Base-by-base conservation (phyloP, 306 rosid species). In the Biancaea sappan region DNA sequence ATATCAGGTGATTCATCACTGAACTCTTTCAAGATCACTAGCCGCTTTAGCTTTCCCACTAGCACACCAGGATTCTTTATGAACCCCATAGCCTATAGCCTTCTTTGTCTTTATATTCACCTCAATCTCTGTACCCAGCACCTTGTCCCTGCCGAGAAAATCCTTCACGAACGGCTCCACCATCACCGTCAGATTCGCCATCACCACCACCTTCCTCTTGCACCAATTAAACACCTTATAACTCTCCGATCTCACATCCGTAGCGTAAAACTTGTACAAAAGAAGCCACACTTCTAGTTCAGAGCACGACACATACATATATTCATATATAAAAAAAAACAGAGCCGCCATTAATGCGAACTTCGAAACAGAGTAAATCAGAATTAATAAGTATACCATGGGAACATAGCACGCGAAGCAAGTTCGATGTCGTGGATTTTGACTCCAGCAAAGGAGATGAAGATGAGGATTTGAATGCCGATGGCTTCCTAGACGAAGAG, bases 381-480 rank as follows among this genome's bases (percentile, higher is more conserved):
- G 46, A 35, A 19, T 61, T 9, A 34, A 61, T 12, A 9, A 8
- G 13, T 9, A 12, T 79, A 90, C 98, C 97, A 77, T 4, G 98
- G 98, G 28, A 91, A 89, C 0, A 91, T 95, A 41, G 97, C 96
- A 53, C 96, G 96, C 19, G 97, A 91, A 47, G 81, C 97, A 72
- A 94, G 96, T 72, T 94, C 97, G 75, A 94, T 94, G 72, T 91
- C 97, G 0, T 95, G 93, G 84, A 94, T 78, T 72, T 94, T 94
- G 80, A 91, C 87, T 14, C 97, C 98, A 22, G 97, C 61, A 83
- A 86, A 94, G 76, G 97, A 89, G 83, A 94, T 87, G 86, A 84
- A 94, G 82, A 94, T 91, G 77, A 94, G 97, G 60, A 94, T 94
- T 80, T 94, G 96, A 76, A 94, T 94, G 31, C 97, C 98, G 68